Percentiles rank a stretch among this genome's conserved stretches.
Conservation (phyloP, 148 eudicot genomes). For the Drosera capensis region DNA sequence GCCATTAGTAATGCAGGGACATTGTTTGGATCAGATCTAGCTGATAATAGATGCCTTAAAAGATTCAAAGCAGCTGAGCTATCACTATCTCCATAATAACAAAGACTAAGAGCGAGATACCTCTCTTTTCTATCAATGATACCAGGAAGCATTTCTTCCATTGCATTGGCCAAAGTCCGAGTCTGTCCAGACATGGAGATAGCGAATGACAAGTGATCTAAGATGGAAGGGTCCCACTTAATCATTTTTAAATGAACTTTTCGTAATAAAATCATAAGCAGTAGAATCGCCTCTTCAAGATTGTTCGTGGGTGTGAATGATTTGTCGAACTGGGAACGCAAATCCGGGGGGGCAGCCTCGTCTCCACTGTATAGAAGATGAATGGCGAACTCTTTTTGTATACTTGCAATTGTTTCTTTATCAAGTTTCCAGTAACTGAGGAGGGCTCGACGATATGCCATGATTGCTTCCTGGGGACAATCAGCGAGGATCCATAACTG, state of each 20-base stretch:
- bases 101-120: conserved; percentile 40
- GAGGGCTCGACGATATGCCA: conserved; percentile 56
- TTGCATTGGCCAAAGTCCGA: conserved; percentile 24
- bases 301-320: conserved; percentile 67
- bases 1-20: conserved; percentile 36
- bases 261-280: conserved; percentile 40
- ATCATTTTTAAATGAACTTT: conserved; percentile 23
- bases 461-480: conserved; percentile 38
- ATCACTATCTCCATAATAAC: conserved; percentile 56
- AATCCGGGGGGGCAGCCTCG: conserved; percentile 55
- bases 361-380: conserved; percentile 66
- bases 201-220: conserved; percentile 72
- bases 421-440: conserved; percentile 66
- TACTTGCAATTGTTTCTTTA: conserved; percentile 31
- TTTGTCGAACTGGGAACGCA: conserved; percentile 53
- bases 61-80: conserved; percentile 36
- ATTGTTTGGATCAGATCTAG: conserved; percentile 27
- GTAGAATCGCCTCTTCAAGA: conserved; percentile 68
- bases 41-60: conserved; percentile 31
- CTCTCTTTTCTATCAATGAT: conserved; percentile 31
- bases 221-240: conserved; percentile 55
- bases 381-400: conserved; percentile 53
- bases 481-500: conserved; percentile 54
- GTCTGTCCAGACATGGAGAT: conserved; percentile 44
- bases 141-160: conserved; percentile 60